Evolutionary conservation across 352 stramenopile species (phyloP), one percentile per base, ranked within the genome.

Genomic region (Globisporangium mamillatum): DNA sequence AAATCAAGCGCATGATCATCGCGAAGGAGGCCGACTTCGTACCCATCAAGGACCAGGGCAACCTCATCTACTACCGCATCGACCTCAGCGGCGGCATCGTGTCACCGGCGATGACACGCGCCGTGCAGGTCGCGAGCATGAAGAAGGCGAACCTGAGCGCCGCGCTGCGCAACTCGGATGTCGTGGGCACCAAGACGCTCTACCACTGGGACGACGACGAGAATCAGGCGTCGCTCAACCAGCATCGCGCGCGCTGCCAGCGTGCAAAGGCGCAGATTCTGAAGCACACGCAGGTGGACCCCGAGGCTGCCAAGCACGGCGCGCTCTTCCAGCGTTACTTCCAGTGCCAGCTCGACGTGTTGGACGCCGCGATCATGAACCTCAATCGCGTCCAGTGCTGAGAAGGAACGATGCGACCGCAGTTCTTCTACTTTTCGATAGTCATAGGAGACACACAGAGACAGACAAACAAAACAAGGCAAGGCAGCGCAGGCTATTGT

Each of bases 1-100:
- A 88, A 64, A 79, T 87, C 46, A 71, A 77, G 12, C 69, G 69
- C 9, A 72, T 88, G 70, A 56, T 88, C 8, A 72, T 85, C 24
- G 50, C 73, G 18, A 87, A 87, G 60, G 76, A 81, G 48, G 62
- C 53, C n/a, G 67, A 66, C 8, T 64, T 60, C n/a, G 66, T 73
- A 18, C 52, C 55, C 16, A 55, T 63, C 18, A 34, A 62, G 1
- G 73, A 76, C 16, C 63, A 76, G 27, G 54, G 27, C 3, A 44
- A 75, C 18, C 38, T 57, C 0, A 58, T 86, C 24, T 61, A 58
- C 44, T 71, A 71, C 14, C 58, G 69, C 41, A 71, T 84, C n/a
- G 64, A 73, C 38, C 57, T 62, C 9, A 66, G 70, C 16, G 73
- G 73, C 3, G 73, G 57, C 27, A 67, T 80, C 29, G 60, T 65